Evolutionary conservation across 2,329 filamentous ascomycete genomes (phyloP).

Genomic region (Cytospora leucostoma): DNA sequence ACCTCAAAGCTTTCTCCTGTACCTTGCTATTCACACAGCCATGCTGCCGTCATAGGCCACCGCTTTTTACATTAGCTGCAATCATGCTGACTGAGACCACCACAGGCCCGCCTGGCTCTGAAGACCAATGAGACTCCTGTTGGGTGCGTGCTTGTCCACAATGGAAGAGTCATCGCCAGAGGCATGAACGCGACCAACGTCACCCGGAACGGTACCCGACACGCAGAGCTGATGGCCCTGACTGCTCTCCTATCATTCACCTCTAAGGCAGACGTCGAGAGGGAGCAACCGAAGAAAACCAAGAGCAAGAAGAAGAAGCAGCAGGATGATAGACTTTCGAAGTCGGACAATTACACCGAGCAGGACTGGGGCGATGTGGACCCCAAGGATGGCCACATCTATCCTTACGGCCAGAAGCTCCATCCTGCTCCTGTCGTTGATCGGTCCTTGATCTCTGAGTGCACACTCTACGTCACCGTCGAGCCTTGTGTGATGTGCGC

Average conservation of each 20-base stretch:
- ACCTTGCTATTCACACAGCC: not conserved
- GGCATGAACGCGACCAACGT: constrained; percentile 98
- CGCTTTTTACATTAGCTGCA: constrained; percentile 5
- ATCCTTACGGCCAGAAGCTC: constrained; percentile 62
- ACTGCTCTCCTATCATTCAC: constrained; percentile 53
- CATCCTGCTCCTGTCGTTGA: constrained; percentile 60
- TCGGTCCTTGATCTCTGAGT: constrained; percentile 67
- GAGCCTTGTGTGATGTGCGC: constrained; percentile 99
- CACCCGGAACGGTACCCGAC: constrained; percentile 86
- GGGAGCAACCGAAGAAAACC: constrained; percentile 28
- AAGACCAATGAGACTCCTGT: constrained; percentile 90
- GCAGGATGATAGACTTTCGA: constrained; percentile 30
- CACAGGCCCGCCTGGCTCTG: constrained; percentile 81
- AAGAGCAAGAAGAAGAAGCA: constrained; percentile 24
- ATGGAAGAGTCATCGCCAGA: constrained; percentile 75
- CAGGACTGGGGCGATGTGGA: constrained; percentile 54
- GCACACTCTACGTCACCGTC: constrained; percentile 90
- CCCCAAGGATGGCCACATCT: constrained; percentile 57
- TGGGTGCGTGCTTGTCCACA: constrained; percentile 87
- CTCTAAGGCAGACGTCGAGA: constrained; percentile 37
- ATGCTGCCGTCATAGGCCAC: not conserved
- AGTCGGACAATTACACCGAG: constrained; percentile 35
- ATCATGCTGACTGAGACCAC: constrained; percentile 24
- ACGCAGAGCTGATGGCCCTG: constrained; percentile 93
- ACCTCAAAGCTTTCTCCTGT: not conserved